Conservation (phyloP, 2,329 filamentous ascomycete genomes). For the Aureobasidium sp. region DNA sequence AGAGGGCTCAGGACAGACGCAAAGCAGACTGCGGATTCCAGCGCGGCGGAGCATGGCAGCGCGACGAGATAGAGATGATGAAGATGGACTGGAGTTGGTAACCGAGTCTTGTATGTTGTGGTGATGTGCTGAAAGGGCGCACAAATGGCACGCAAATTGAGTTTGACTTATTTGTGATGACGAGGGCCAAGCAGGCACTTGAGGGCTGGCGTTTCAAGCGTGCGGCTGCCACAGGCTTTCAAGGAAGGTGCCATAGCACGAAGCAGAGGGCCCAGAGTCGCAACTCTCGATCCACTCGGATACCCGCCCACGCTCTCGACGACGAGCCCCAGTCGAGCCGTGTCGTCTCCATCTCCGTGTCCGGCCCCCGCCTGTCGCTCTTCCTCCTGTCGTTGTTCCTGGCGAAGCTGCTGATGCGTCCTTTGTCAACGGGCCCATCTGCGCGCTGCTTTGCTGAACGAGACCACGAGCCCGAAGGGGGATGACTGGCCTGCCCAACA, state of each 20-base stretch:
- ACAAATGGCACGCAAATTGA: background rate
- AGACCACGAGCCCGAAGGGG: conserved; percentile 2
- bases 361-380: background rate
- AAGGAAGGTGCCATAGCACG: conserved; percentile 2
- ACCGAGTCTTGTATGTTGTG: background rate
- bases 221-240: background rate
- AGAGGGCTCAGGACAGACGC: background rate
- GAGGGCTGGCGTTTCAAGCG: conserved; percentile 1
- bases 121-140: background rate
- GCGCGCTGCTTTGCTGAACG: conserved; percentile 11
- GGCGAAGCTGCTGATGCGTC: background rate
- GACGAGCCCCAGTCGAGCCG: background rate
- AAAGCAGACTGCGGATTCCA: background rate
- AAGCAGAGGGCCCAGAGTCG: background rate
- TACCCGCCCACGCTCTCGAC: background rate
- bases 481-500: background rate
- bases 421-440: background rate
- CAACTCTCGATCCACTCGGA: background rate
- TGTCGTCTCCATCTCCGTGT: background rate
- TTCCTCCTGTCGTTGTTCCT: background rate
- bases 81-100: background rate
- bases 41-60: background rate
- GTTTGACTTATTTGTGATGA: background rate
- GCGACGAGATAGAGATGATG: background rate
- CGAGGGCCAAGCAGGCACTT: background rate